Base-by-base conservation (phyloP, 192 early-diverging fungal species). In the Backusella sp. region DNA sequence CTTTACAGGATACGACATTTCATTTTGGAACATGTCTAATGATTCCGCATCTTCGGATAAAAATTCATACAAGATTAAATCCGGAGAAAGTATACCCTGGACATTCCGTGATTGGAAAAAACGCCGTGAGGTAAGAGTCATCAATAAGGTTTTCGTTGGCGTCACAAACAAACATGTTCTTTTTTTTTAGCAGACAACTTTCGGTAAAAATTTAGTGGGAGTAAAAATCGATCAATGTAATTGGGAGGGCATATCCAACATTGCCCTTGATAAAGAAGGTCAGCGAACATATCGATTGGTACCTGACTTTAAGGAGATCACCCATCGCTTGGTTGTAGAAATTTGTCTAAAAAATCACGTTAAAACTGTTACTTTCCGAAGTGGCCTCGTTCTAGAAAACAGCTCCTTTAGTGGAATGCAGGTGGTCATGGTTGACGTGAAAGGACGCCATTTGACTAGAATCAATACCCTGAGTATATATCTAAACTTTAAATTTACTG, bases 81-180 rank as follows among this genome's bases (percentile, higher is more conserved):
- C 91, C 66, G 89, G 90, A 15, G 83, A 89, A 36, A 87, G 88
- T 36, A 81, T 92, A 12, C 86, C 90, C 3, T 95, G 94, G 95
- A 86, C 90, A 11, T 95, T 95, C 53, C 91, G 91, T 39, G 92
- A 96, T 81, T 96, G 94, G 93, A 84, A 91, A 69, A 86, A 86
- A 30, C 87, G 90, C 75, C 87, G 94, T 56, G 93, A 94, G 83
- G 91, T 91, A 26, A 73, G 5, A 72, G 19, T 35, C 19, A 7
- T n/a, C 42, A 17, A 44, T 17, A 17, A 0, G 14, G 15, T 17
- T 11, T 39, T 26, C n/a, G 11, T 6, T 71, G 4, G 56, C 23
- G 1, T n/a, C 23, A 42, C 9, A 26, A 17, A 71, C 28, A 36
- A 26, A 30, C 39, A 42, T 6, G 37, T 30, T 42, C 8, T 71